These are phyloP conservation scores for Sphaerosporella brunnea DNA, from an alignment of 495 filamentous ascomycete genomes.

Conservation along the genomic window DNA sequence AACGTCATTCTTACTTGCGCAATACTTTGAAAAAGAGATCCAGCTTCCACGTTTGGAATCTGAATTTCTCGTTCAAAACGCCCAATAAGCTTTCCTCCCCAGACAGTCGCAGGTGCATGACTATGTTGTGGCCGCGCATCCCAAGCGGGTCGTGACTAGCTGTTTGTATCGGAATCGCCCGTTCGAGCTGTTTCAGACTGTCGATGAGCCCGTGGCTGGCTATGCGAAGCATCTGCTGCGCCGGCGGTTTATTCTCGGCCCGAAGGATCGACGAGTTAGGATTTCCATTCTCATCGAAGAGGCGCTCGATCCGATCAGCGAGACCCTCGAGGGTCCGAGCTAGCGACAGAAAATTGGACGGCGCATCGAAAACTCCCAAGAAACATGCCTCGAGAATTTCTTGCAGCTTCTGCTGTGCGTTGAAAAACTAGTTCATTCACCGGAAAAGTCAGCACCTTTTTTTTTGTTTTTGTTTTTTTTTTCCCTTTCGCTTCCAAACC, in stretches of 20 bases:
- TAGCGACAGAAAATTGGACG: conserved; percentile 10
- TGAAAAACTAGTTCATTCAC: conserved; percentile 10
- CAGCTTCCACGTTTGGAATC: conserved; percentile 16
- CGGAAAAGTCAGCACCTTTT: conserved; percentile 1
- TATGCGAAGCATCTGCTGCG: conserved; percentile 19
- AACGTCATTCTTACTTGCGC: conserved; percentile 10
- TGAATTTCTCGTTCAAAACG: conserved; percentile 10
- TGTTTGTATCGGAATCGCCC: neutral
- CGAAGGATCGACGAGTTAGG: conserved; percentile 17
- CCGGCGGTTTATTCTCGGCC: conserved; percentile 13
- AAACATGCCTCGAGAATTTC: conserved; percentile 10
- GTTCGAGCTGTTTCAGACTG: conserved; percentile 7
- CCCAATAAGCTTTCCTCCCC: neutral
- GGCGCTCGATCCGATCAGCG: conserved; percentile 14
- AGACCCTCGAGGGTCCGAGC: conserved; percentile 5
- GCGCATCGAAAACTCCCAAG: conserved; percentile 15
- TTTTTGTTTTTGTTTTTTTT: no score
- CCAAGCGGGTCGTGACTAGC: neutral
- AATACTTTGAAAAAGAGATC: conserved; percentile 10
- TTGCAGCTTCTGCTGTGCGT: conserved; percentile 15
- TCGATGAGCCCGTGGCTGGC: conserved; percentile 18
- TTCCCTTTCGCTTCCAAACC: no score
- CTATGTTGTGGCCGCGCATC: conserved; percentile 6
- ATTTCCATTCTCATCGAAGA: conserved; percentile 21
- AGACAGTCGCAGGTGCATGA: neutral